Percentiles rank a stretch among this genome's conserved stretches.
These are phyloP conservation scores for Spizellomyces sp. DNA, from an alignment of 192 early-diverging fungal genomes.

Conservation along the genomic window DNA sequence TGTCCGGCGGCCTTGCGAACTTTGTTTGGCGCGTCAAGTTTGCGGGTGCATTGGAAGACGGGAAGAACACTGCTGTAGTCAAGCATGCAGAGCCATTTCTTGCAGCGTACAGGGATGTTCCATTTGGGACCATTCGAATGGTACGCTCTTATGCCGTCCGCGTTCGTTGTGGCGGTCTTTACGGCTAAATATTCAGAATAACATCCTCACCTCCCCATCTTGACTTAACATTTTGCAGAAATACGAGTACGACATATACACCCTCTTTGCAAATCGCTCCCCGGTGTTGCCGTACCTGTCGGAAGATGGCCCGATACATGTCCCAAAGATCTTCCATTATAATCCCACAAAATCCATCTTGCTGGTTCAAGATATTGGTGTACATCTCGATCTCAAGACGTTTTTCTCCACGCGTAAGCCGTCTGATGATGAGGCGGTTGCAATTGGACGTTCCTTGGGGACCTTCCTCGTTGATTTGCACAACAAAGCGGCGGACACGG, in stretches of 20 bases:
- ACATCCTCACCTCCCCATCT: too few species aligned
- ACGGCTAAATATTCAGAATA: too few species aligned
- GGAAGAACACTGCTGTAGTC: not conserved
- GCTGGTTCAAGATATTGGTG: not conserved
- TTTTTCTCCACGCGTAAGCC: not conserved
- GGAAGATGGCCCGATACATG: too few species aligned
- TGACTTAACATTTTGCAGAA: too few species aligned
- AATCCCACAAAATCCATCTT: not conserved
- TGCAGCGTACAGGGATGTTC: not conserved
- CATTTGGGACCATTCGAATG: not conserved
- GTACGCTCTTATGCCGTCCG: not conserved
- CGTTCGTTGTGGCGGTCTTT: too few species aligned
- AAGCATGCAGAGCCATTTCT: not conserved
- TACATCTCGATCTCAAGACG: not conserved
- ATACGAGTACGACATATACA: too few species aligned
- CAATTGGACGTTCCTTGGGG: not conserved
- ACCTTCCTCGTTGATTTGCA: not conserved
- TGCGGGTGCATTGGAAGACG: not conserved
- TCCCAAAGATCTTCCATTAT: not conserved
- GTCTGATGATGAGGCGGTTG: not conserved
- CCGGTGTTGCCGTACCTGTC: too few species aligned
- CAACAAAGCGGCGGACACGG: not conserved
- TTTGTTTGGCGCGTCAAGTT: constrained; percentile 1
- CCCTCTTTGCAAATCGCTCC: too few species aligned
- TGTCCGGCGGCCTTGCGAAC: not conserved